Base-by-base conservation (phyloP, 805 yeast genomes). In the Saccharomycopsis schoenii region DNA sequence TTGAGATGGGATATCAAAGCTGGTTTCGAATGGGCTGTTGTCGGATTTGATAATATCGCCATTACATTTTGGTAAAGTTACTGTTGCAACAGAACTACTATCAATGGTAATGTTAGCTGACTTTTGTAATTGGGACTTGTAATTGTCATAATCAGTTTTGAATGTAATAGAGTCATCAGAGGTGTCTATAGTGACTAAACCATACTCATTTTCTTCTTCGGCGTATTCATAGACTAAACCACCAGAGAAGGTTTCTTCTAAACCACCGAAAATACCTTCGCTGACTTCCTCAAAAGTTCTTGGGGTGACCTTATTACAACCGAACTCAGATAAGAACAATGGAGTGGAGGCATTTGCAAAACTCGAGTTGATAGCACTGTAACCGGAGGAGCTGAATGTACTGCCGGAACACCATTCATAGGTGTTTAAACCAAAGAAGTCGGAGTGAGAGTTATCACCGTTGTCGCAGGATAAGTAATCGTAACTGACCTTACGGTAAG, bases 331-430 rank as follows among this genome's bases (percentile, higher is more conserved):
- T 65, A 86, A 83, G 67, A 87, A 80, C 41, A 86, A 71, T 12
- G 93, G 94, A 61, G 85, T 78, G 1, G 86, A 77, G 60, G 85
- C 77, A 72, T 85, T 81, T 52, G 76, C 67, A 69, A 81, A 81
- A 39, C 84, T 81, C 56, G 81, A 69, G 67, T 84, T 83, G 66
- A 89, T 76, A 17, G 70, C 70, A 55, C 76, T 81, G 72, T 88
- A 92, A 54, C 96, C 97, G 2, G 92, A 83, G 8, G 82, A 73
- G 19, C 73, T 64, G 85, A 87, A 89, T 15, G 68, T 63, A 41
- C 74, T 68, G 55, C 89, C 89, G 0, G 96, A 89, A 76, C 98
- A 94, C 98, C 98, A 93, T 64, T 90, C 87, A 73, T 94, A 94
- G 58, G 96, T 89, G 77, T 94, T 93, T 70, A 93, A 82, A 14